Percentiles rank a stretch among this genome's conserved stretches.
These are phyloP conservation scores for Akebia trifoliata DNA, from an alignment of 164 flowering plant genomes.

Conservation along the genomic window DNA sequence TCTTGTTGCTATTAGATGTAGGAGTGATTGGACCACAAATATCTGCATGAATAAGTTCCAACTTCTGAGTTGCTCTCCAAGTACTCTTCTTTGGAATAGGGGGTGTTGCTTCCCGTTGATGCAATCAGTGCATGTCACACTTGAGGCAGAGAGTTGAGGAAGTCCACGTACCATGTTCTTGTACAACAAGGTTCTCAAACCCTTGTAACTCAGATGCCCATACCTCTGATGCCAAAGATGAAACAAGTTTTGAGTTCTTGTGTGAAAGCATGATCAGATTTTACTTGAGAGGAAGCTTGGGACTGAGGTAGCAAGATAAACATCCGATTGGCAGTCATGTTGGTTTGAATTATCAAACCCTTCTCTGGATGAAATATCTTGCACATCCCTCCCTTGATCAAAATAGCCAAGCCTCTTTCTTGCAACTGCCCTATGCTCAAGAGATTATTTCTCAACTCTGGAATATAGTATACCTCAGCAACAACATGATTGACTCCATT, in stretches of 20 bases:
- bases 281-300: background rate
- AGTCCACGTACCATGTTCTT: conserved; percentile 9
- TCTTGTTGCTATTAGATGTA: conserved; percentile 7
- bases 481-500: too few species aligned
- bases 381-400: conserved; percentile 7
- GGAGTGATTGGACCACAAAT: conserved; percentile 6
- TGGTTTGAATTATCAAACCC: conserved; percentile 13
- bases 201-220: too few species aligned
- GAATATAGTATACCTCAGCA: too few species aligned
- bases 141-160: conserved; percentile 5
- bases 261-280: background rate
- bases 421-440: too few species aligned
- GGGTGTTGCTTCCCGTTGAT: conserved; percentile 1
- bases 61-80: conserved; percentile 8
- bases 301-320: too few species aligned
- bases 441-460: too few species aligned
- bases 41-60: conserved; percentile 9
- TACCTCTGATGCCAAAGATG: conserved; percentile 3
- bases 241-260: conserved; percentile 1
- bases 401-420: conserved; percentile 18
- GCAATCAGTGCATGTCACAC: background rate
- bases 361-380: conserved; percentile 12
- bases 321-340: conserved; percentile 15
- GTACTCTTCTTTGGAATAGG: conserved; percentile 10
- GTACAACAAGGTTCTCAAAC: conserved; percentile 2